phyloP scores from a whole-genome alignment of 2,329 filamentous ascomycete genomes.

The Claviceps digitariae region DNA sequence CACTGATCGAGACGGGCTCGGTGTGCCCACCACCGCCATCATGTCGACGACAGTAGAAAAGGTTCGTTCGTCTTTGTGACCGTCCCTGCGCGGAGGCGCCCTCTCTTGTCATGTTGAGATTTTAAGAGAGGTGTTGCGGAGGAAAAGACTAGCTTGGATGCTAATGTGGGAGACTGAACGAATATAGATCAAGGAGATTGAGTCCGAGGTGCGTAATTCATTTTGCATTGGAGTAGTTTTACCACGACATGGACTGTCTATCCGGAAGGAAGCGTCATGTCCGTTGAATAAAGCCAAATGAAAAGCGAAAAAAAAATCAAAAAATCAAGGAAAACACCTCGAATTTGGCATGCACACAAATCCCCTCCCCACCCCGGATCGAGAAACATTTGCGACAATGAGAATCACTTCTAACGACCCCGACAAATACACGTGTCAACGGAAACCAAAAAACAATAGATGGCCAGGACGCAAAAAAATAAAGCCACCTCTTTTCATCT shows the following conservation, averaged over 20 bases:
- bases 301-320: neutral
- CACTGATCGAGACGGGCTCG: neutral
- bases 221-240: too few species aligned
- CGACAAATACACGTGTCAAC: neutral
- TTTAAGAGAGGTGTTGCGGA: too few species aligned
- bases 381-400: neutral
- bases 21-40: constrained; percentile 25
- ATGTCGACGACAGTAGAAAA: constrained; percentile 99
- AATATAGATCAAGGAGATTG: constrained; percentile 82
- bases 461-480: constrained; percentile 96
- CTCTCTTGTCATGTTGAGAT: too few species aligned
- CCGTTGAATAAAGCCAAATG: neutral
- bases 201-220: constrained; percentile 64
- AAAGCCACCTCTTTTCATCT: constrained; percentile 90
- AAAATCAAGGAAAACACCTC: neutral
- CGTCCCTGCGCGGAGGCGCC: too few species aligned
- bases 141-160: constrained; percentile 5
- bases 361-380: neutral
- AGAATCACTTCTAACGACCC: neutral
- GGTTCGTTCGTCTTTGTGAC: too few species aligned
- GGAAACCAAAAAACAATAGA: constrained; percentile 49
- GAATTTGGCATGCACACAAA: neutral
- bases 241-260: too few species aligned
- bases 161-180: constrained; percentile 22
- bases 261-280: too few species aligned